Conservation (phyloP, 345 rosid genomes). For the Murraya paniculata region DNA sequence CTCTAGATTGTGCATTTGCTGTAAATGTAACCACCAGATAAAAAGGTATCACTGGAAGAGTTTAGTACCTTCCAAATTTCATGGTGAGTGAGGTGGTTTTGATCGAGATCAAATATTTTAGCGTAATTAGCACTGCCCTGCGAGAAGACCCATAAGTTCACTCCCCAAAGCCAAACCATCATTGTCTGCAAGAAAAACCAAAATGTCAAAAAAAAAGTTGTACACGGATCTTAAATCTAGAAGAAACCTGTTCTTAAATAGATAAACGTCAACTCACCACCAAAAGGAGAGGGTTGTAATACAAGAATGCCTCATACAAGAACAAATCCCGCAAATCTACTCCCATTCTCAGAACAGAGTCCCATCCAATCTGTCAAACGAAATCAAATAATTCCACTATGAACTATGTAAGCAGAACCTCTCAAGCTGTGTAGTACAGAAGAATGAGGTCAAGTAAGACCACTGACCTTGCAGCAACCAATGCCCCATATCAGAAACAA, state of each 20-base stretch:
- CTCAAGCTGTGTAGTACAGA: background rate
- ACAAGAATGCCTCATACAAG: constrained; percentile 87
- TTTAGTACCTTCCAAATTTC: constrained; percentile 91
- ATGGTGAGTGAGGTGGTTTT: constrained; percentile 78
- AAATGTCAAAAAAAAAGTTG: background rate
- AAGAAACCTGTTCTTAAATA: background rate
- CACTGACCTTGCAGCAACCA: constrained; percentile 82
- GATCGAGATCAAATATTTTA: constrained; percentile 72
- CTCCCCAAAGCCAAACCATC: constrained; percentile 99
- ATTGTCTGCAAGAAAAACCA: constrained; percentile 50
- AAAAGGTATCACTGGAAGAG: background rate
- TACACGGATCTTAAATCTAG: constrained; percentile 1
- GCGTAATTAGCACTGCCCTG: constrained; percentile 74
- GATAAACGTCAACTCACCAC: constrained; percentile 51
- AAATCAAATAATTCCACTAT: background rate
- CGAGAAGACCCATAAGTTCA: constrained; percentile 83
- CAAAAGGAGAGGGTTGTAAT: constrained; percentile 93
- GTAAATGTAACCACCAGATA: background rate
- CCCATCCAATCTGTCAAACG: constrained; percentile 76
- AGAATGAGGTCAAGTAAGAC: background rate
- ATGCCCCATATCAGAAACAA: constrained; percentile 86
- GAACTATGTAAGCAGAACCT: background rate
- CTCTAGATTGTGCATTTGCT: background rate
- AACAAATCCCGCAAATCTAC: constrained; percentile 73
- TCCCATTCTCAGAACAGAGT: constrained; percentile 97